These are phyloP conservation scores for Candida dubliniensis DNA, from an alignment of 1,139 yeast genomes.

Conservation along the genomic window DNA sequence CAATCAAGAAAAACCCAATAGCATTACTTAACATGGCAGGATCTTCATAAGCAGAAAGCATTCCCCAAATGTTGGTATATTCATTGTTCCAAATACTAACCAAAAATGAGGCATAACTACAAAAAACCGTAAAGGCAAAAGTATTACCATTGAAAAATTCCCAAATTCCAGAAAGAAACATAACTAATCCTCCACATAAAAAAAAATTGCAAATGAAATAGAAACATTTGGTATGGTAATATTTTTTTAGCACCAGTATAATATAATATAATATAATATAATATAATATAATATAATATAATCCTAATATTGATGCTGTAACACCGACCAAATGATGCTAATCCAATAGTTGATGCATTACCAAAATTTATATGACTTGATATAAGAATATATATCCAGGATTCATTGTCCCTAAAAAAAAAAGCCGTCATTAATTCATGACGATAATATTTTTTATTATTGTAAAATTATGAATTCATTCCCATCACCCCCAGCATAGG, in stretches of 20 bases:
- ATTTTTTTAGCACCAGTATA: slow-evolving; percentile 48
- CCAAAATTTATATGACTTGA: slow-evolving; percentile 40
- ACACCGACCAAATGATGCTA: too few relatives aligned
- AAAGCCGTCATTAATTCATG: slow-evolving; percentile 41
- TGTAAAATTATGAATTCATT: slow-evolving; percentile 27
- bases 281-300: slow-evolving; percentile 52
- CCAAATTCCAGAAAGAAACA: slow-evolving; percentile 53
- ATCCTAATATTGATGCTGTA: slow-evolving; percentile 54
- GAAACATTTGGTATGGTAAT: slow-evolving; percentile 34
- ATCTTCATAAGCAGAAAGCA: slow-evolving; percentile 53
- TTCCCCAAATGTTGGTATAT: slow-evolving; percentile 54
- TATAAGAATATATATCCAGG: slow-evolving; percentile 36
- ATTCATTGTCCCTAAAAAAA: slow-evolving; percentile 37
- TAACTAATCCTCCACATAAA: slow-evolving; percentile 50
- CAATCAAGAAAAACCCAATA: slow-evolving; percentile 41
- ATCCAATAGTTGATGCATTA: slow-evolving; percentile 36
- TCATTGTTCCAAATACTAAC: slow-evolving; percentile 39
- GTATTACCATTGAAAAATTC: slow-evolving; percentile 43
- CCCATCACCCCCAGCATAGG: slow-evolving; percentile 22
- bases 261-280: slow-evolving; percentile 46
- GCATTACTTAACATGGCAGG: slow-evolving; percentile 31
- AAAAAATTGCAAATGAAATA: slow-evolving; percentile 46
- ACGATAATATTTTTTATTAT: slow-evolving; percentile 31
- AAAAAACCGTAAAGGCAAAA: slow-evolving; percentile 43
- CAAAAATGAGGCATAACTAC: slow-evolving; percentile 46